Base-by-base conservation (phyloP, 2,329 filamentous ascomycete species). In the Epichloe glyceriae region DNA sequence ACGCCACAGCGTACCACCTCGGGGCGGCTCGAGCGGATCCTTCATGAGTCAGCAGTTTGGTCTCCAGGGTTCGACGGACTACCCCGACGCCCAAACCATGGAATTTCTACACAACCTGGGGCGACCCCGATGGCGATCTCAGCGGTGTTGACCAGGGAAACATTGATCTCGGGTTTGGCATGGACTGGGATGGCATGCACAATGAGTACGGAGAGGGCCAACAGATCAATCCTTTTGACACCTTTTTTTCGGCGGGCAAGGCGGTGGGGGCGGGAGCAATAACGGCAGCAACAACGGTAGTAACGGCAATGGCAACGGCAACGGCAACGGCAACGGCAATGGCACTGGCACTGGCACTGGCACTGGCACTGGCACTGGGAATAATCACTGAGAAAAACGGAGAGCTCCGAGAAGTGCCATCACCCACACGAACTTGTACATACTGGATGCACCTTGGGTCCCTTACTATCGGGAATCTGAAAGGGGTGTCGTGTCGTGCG, bases 161-260 rank as follows among this genome's bases (percentile, higher is more conserved):
- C 64, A 71, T 82, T 58, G 82, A 85, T 56, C 72, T 86, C 44
- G 82, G 81, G 0, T 82, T 83, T 55, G 82, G 82, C 51, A 72
- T 87, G 44, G 82, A 81, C 35, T 81, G 79, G 76, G 73, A 80
- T 53, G 72, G 74, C 12, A 70, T 81, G 61, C 73, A 80, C 58
- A 80, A 84, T 57, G 82, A 85, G 58, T 83, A 75, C 52, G 72
- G 72, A 52, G 76, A 81, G 45, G 73, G 78, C 61, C 74, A 80
- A 62, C 74, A 80, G 60, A 73, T 85, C 60, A 78, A 86, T 52
- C 75, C 83, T 0, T 86, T 88, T 64, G 83, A 86, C 60, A 80
- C 80, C 0, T 87, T 87, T 62, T 86, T 68, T 85, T 86, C 62
- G 82, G 82, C 1, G 76, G 75, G 0, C 63, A 64, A 49, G 59